phyloP scores from a whole-genome alignment of 495 filamentous ascomycete species.

The Hypoxylon trugodes region DNA sequence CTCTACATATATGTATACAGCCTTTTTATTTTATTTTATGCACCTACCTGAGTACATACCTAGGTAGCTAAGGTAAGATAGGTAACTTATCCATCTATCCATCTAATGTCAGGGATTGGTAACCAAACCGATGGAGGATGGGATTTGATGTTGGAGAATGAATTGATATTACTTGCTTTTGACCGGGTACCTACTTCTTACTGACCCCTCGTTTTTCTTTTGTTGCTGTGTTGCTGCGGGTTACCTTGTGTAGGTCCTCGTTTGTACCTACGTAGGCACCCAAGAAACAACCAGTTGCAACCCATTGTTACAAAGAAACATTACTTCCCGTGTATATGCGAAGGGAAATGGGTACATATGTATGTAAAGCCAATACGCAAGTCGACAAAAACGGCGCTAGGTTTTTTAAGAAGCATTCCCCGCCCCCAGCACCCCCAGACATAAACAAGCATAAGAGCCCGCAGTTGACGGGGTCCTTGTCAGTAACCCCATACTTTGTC shows the following conservation, averaged over 20 bases:
- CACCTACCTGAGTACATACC: neutral
- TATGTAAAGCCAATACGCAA: neutral
- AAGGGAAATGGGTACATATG: neutral
- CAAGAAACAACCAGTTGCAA: constrained; percentile 6
- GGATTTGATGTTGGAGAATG: neutral
- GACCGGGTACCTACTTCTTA: constrained; percentile 4
- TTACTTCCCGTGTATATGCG: constrained; percentile 5
- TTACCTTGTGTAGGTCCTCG: constrained; percentile 1
- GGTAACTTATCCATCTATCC: neutral
- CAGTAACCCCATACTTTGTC: constrained; percentile 37
- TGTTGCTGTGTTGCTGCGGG: neutral
- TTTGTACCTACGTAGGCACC: constrained; percentile 5
- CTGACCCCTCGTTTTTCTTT: constrained; percentile 1
- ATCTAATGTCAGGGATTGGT: constrained; percentile 3
- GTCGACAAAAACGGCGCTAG: neutral
- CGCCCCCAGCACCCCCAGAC: constrained; percentile 39
- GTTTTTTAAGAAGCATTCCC: constrained; percentile 22
- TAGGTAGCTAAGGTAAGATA: too few relatives aligned
- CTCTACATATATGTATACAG: neutral
- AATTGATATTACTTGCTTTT: constrained; percentile 1
- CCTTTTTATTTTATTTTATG: neutral
- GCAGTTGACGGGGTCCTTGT: constrained; percentile 16
- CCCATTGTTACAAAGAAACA: neutral
- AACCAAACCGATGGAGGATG: constrained; percentile 6
- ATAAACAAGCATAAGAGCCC: constrained; percentile 29